Evolutionary conservation across 2,329 filamentous ascomycete species (phyloP).

Genomic region (Gnomoniopsis sp.): DNA sequence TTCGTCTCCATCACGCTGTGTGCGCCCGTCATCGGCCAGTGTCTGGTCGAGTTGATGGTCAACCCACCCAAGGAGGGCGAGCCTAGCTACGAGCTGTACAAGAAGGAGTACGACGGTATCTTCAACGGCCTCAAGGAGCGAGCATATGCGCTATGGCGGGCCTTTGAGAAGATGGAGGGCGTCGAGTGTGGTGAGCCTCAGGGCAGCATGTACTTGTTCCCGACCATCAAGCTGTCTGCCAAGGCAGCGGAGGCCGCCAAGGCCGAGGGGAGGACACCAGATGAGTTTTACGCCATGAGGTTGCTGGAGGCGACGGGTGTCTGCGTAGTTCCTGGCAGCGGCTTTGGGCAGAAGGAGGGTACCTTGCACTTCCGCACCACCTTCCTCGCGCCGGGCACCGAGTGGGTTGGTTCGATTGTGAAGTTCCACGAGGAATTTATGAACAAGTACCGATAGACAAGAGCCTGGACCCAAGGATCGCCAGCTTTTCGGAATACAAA

Average conservation of each 20-base stretch:
- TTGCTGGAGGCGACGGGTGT: conserved; percentile 92
- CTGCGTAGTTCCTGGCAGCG: conserved; percentile 87
- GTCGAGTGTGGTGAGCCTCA: conserved; percentile 87
- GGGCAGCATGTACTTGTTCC: conserved; percentile 99
- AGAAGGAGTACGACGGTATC: conserved; percentile 80
- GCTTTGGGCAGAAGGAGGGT: conserved; percentile 90
- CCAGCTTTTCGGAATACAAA: no score
- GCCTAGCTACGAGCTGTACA: conserved; percentile 79
- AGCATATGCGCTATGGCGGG: conserved; percentile 81
- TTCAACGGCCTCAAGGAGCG: conserved; percentile 74
- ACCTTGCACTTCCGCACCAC: conserved; percentile 95
- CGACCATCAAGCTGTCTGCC: conserved; percentile 75
- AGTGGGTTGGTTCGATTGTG: conserved; percentile 84
- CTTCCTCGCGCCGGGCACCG: conserved; percentile 92
- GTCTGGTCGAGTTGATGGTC: conserved; percentile 95
- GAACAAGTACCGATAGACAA: conserved; percentile 63
- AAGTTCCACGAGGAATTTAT: conserved; percentile 93
- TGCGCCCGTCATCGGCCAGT: conserved; percentile 92
- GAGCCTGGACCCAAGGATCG: background rate
- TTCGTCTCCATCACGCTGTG: conserved; percentile 97
- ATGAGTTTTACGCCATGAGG: conserved; percentile 92
- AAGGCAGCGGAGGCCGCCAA: conserved; percentile 75
- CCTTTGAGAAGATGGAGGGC: conserved; percentile 93
- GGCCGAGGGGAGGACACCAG: conserved; percentile 69
- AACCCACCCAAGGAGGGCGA: conserved; percentile 86